Evolutionary conservation across 164 flowering plant species (phyloP), one percentile per base, ranked within the genome.

Genomic region (Litsea cubeba): DNA sequence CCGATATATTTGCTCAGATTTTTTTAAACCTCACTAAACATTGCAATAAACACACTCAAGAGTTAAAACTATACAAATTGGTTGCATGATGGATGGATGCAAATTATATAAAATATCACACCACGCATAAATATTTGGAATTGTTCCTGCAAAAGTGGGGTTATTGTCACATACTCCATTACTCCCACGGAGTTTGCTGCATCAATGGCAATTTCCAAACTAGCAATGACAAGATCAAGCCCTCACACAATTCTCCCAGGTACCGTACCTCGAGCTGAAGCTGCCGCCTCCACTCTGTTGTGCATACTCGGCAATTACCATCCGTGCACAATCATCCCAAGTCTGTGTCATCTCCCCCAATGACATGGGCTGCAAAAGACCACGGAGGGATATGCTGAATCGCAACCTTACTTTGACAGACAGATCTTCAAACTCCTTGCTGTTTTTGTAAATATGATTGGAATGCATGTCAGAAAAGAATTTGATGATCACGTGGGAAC

Each of bases 261-360:
- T 79, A 0, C 98, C 98, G 73, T 87, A 91, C 60, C 84, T 86
- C 2, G 95, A 90, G 88, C 95, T 88, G 84, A 91, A 93, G 82
- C 83, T 91, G 40, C 98, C 98, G 15, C 98, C 97, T 18, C 94
- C 93, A 25, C 85, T 87, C 76, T 83, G 83, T 74, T 85, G 90
- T 0, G 92, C 95, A 78, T 87, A 85, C 72, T 94, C 95, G 2
- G 82, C 74, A 28, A 94, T 75, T 32, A 86, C 88, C 1, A 90
- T 83, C 1, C 95, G 91, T 23, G 90, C 90, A 85, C 96, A 90
- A 12, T 74, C 78, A 77, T 90, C 97, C 97, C 98, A 94, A 8
- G 94, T 88, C 84, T 78, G 89, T 58, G 89, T 94, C 77, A 94
- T 92, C 68, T 86, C 93, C 25, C 50, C 76, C 6, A 94, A 83